A percentile compares a stretch with the other conserved stretches of the same genome.
These are phyloP conservation scores for Lactarius psammicola DNA, from an alignment of 768 basidiomycete species.

Conservation along the genomic window DNA sequence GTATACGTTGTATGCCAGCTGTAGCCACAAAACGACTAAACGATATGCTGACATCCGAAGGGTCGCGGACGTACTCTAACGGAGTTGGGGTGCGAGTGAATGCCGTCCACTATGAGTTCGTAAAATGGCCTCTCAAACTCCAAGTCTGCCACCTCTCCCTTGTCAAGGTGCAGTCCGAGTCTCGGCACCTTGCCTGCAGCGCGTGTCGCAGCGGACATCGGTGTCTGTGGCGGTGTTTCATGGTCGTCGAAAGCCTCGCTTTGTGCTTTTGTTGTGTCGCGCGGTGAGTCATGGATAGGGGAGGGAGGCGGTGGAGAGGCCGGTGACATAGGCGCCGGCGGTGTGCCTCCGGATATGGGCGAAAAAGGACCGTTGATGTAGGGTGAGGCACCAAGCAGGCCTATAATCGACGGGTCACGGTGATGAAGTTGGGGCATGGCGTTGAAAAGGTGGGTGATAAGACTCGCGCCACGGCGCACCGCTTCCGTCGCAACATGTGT, in stretches of 20 bases:
- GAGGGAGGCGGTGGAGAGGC: constrained; percentile 26
- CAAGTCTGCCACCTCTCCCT: constrained; percentile 47
- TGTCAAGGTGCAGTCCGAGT: constrained; percentile 42
- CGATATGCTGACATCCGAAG: background rate
- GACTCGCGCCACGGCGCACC: constrained; percentile 68
- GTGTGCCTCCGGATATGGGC: constrained; percentile 34
- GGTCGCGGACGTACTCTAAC: constrained; percentile 58
- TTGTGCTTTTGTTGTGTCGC: constrained; percentile 29
- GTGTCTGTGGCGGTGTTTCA: constrained; percentile 55
- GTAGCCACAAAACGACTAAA: constrained; percentile 15
- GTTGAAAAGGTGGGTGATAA: constrained; percentile 92
- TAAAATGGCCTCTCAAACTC: constrained; percentile 74
- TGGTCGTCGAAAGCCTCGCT: constrained; percentile 61
- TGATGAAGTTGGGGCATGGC: constrained; percentile 91
- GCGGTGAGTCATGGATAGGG: constrained; percentile 9
- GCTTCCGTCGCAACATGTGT: constrained; percentile 72
- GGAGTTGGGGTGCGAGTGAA: constrained; percentile 89
- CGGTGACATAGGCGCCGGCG: constrained; percentile 27
- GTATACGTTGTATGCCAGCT: constrained; percentile 82
- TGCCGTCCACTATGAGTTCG: constrained; percentile 86
- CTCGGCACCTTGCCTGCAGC: constrained; percentile 10
- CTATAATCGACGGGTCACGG: constrained; percentile 88
- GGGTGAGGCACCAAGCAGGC: constrained; percentile 77
- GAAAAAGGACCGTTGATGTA: constrained; percentile 48
- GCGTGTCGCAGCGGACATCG: constrained; percentile 33